Evolutionary conservation across 495 filamentous ascomycete species (phyloP), one percentile per base, ranked within the genome.

Genomic region (Penicillium cinerascens): DNA sequence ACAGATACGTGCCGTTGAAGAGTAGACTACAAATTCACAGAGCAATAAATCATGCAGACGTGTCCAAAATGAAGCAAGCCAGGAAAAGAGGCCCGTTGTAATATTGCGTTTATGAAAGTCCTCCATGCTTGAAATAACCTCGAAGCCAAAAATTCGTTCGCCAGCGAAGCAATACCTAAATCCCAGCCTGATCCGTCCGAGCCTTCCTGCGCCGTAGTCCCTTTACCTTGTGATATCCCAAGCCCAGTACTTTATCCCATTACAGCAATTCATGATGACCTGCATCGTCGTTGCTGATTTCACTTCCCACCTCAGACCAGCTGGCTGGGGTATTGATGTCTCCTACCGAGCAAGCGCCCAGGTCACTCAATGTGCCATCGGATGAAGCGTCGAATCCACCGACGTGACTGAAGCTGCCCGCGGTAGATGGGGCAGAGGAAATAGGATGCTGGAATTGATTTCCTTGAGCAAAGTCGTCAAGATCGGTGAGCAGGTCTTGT

Each of bases 221-320:
- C 37, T 35, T 27, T 27, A 41, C 46, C 35, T 20, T 42, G 26
- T 16, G 6, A 37, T 10, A 38, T 18, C 42, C 10, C 17, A 23
- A 38, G n/a, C 6, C 5, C 16, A 52, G 38, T 17, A 42, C 11
- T 22, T 43, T 27, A 17, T 25, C 23, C 16, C 42, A 33, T 51
- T 26, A 59, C 18, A 52, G 47, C 38, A 61, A 59, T 36, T 63
- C 47, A 15, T 65, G 64, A 64, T 74, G 67, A 33, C 66, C 64
- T 26, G 60, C 59, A 63, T 75, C 72, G 10, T 76, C 70, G 17
- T 67, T 81, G 65, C 86, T 88, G 26, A 88, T 72, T 27, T 84
- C 81, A 60, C 87, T 91, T 15, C 85, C 87, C 8, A 92, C 80
- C 49, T 92, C 87, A 4, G 86, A 87, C 88, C 88, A 92, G 66